Conservation (phyloP, 352 stramenopile species). For the Elongisporangium undulatum region DNA sequence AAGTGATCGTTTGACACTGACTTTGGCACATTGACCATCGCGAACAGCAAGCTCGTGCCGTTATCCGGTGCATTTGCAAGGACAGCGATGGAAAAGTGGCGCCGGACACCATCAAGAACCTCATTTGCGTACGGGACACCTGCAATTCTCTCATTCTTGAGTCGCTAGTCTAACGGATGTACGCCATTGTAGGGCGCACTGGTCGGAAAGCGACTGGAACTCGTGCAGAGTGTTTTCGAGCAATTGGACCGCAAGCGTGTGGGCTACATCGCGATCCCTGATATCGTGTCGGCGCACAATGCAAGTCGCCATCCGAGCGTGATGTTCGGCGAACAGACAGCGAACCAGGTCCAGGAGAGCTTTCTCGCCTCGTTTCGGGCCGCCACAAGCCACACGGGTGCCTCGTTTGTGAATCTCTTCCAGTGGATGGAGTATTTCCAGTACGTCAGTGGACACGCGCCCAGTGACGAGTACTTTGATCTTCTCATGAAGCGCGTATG, state of each 20-base stretch:
- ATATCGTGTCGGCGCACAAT: conserved; percentile 49
- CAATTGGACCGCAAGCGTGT: conserved; percentile 52
- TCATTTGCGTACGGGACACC: conserved; percentile 40
- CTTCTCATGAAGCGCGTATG: conserved; percentile 68
- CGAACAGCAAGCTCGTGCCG: conserved; percentile 43
- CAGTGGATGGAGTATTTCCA: conserved; percentile 80
- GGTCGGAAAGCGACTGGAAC: conserved; percentile 40
- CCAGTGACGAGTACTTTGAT: conserved; percentile 77
- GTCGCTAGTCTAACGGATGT: not conserved
- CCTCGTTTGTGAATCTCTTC: conserved; percentile 54
- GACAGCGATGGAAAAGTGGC: conserved; percentile 39
- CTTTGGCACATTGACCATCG: not conserved
- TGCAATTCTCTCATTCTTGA: not conserved
- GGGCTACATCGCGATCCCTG: conserved; percentile 49
- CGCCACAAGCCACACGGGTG: conserved; percentile 17
- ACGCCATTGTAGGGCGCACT: conserved; percentile 29
- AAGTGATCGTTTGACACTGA: not conserved
- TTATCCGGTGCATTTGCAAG: conserved; percentile 28
- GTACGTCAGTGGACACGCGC: conserved; percentile 57
- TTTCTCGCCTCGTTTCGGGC: conserved; percentile 51
- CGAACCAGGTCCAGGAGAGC: conserved; percentile 47
- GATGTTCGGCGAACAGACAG: conserved; percentile 64
- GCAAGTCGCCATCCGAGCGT: conserved; percentile 51
- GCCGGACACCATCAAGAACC: conserved; percentile 45
- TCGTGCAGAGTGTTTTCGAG: conserved; percentile 69